Evolutionary conservation across 768 basidiomycete species (phyloP).

Genomic region (Lactifluus echinatus): DNA sequence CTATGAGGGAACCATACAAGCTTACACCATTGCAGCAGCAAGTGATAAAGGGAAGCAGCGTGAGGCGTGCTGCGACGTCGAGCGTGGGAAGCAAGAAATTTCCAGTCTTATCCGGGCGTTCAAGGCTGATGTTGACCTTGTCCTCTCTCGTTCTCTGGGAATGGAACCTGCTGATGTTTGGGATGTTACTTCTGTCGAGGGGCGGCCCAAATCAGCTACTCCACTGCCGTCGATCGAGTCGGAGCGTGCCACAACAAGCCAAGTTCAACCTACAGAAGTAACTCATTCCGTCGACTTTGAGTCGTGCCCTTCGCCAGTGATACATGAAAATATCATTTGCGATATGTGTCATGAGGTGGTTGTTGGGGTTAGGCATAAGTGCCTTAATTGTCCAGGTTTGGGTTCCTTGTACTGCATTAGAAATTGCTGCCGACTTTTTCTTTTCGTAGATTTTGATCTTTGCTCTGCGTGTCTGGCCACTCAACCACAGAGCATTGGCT

Average conservation of each 20-base stretch:
- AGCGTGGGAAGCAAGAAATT: constrained; percentile 43
- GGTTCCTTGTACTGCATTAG: background rate
- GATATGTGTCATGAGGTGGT: constrained; percentile 52
- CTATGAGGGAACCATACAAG: background rate
- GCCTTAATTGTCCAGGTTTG: constrained; percentile 64
- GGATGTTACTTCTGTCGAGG: background rate
- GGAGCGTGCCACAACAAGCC: background rate
- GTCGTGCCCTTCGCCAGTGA: constrained; percentile 14
- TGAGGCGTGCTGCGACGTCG: constrained; percentile 36
- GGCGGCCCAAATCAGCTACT: background rate
- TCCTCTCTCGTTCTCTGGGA: constrained; percentile 34
- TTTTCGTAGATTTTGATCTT: constrained; percentile 55
- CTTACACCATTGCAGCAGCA: background rate
- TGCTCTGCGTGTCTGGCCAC: constrained; percentile 46
- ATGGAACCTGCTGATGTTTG: constrained; percentile 18
- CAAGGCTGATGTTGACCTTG: constrained; percentile 42
- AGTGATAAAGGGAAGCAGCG: constrained; percentile 1
- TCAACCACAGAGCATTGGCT: constrained; percentile 26
- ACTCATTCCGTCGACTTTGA: background rate
- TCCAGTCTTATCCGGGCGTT: constrained; percentile 41
- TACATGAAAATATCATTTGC: constrained; percentile 56
- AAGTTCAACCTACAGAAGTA: background rate
- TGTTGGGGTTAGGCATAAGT: constrained; percentile 68
- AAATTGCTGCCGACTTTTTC: background rate
- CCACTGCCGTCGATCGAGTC: background rate